A percentile compares a stretch with the other conserved stretches of the same genome.
Evolutionary conservation across 108 stramenopile species (phyloP).

Genomic region (Cyclotella cryptica): DNA sequence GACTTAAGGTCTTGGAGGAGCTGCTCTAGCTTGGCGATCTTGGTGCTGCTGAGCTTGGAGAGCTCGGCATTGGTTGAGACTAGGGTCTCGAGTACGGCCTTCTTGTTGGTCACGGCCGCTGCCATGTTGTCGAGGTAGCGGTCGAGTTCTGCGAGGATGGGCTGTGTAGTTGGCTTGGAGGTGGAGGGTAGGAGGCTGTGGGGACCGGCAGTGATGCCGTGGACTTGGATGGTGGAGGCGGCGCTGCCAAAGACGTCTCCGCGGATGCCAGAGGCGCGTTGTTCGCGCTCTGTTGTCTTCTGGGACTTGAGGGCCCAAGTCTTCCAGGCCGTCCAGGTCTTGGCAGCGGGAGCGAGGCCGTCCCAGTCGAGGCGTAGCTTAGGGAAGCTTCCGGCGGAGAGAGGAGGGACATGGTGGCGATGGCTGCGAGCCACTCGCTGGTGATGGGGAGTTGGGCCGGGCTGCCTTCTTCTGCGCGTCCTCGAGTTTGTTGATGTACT

Average conservation of each 20-base stretch:
- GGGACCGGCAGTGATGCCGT: neutral
- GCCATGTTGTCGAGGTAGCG: too few relatives aligned
- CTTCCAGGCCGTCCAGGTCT: constrained; percentile 6
- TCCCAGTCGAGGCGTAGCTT: neutral
- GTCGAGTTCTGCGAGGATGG: too few relatives aligned
- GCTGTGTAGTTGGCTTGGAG: neutral
- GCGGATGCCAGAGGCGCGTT: constrained; percentile 3
- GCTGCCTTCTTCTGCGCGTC: constrained; percentile 10
- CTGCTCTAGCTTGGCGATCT: too few relatives aligned
- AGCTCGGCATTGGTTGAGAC: too few relatives aligned
- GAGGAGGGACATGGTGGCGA: constrained; percentile 13
- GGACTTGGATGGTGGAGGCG: neutral
- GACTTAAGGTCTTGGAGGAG: too few relatives aligned
- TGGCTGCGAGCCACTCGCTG: constrained; percentile 14
- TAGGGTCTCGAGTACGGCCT: too few relatives aligned
- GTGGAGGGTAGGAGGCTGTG: neutral
- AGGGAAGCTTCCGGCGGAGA: constrained; percentile 5
- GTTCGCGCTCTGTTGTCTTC: neutral
- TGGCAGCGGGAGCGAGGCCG: neutral
- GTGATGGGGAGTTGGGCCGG: constrained; percentile 23
- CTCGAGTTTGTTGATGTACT: constrained; percentile 29
- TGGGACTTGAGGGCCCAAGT: neutral
- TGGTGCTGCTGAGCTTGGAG: too few relatives aligned
- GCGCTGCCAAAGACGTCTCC: neutral
- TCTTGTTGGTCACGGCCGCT: too few relatives aligned